These are phyloP conservation scores for Ochromonas danica DNA, from an alignment of 108 stramenopile genomes.

Conservation along the genomic window DNA sequence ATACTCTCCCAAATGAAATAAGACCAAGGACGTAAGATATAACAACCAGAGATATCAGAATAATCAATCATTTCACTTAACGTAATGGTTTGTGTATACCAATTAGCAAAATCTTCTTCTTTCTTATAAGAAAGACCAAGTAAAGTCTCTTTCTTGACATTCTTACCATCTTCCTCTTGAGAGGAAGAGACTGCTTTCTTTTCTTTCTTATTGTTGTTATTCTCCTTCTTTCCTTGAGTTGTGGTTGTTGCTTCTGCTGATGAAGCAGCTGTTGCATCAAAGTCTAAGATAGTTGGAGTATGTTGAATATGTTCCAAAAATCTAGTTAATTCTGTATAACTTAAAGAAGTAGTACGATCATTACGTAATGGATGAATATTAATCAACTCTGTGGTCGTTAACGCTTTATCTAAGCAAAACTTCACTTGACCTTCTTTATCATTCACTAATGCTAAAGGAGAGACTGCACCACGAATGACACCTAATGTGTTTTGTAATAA, in stretches of 20 bases:
- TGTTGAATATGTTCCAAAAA: conserved; percentile 63
- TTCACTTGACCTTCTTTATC: conserved; percentile 65
- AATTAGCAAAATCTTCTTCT: conserved; percentile 78
- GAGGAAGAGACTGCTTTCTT: conserved; percentile 25
- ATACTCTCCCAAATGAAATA: conserved; percentile 98
- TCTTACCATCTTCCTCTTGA: conserved; percentile 41
- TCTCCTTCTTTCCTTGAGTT: conserved; percentile 19
- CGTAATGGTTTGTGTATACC: conserved; percentile 97
- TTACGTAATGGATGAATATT: conserved; percentile 83
- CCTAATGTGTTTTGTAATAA: conserved; percentile 64
- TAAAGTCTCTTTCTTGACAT: conserved; percentile 63
- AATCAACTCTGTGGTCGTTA: conserved; percentile 54
- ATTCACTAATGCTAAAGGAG: conserved; percentile 75
- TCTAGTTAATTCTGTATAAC: conserved; percentile 61
- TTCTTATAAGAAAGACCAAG: conserved; percentile 49
- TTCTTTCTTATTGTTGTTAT: conserved; percentile 33
- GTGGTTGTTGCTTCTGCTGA: conserved; percentile 26
- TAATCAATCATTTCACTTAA: conserved; percentile 98
- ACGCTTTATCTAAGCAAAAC: conserved; percentile 72
- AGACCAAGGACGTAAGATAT: conserved; percentile 96
- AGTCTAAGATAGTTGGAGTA: conserved; percentile 65
- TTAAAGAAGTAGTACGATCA: conserved; percentile 71
- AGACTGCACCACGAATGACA: conserved; percentile 77
- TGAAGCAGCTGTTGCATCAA: conserved; percentile 42
- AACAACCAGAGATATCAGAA: conserved; percentile 97